Percentiles rank a stretch among this genome's conserved stretches.
Conservation (phyloP, 2,329 filamentous ascomycete genomes). For the Tolypocladium cylindrosporum region DNA sequence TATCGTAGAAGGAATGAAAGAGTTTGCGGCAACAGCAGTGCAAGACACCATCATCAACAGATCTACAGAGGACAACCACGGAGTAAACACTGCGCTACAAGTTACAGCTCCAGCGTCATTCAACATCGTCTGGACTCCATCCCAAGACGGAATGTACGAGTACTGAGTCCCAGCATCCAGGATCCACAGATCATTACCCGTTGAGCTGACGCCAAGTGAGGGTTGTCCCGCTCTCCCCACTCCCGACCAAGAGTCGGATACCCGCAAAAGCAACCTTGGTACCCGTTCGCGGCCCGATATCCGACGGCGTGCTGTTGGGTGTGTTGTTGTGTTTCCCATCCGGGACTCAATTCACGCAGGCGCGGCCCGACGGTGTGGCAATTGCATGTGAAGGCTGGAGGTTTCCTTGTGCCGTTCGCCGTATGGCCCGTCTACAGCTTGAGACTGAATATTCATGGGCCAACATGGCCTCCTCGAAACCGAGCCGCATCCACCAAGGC, state of each 20-base stretch:
- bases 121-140: neutral
- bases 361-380: neutral
- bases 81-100: neutral
- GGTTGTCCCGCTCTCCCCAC: neutral
- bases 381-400: neutral
- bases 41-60: neutral
- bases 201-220: neutral
- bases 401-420: neutral
- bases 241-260: neutral
- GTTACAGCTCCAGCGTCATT: neutral
- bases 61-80: neutral
- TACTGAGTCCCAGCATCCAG: neutral
- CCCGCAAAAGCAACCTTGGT: neutral
- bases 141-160: neutral
- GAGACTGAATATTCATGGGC: neutral
- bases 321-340: neutral
- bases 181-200: neutral
- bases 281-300: neutral
- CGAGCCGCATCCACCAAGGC: neutral
- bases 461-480: neutral
- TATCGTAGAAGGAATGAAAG: neutral
- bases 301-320: neutral
- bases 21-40: neutral
- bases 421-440: neutral
- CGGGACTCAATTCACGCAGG: neutral